Percentiles rank a stretch among this genome's conserved stretches.
phyloP scores from a whole-genome alignment of 2,329 filamentous ascomycete species.

The Cordyceps javanica region DNA sequence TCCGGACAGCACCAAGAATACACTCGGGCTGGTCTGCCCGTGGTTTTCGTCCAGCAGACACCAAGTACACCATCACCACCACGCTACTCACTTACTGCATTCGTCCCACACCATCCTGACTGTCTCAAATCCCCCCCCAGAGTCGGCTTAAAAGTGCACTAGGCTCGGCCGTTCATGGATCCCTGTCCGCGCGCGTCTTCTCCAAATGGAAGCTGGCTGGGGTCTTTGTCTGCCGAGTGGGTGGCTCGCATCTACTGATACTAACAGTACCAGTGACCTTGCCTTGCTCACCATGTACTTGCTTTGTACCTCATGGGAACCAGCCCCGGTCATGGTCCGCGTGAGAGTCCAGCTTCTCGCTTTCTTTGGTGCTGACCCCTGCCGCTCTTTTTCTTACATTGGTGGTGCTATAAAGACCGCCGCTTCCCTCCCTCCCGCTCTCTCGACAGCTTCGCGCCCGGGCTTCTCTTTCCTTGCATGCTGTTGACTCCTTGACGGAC shows the following conservation, averaged over 20 bases:
- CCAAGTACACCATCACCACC: background rate
- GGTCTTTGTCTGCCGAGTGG: no score
- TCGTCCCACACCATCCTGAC: slow-evolving; percentile 8
- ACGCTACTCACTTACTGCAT: background rate
- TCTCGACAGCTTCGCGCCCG: background rate
- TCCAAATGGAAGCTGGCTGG: background rate
- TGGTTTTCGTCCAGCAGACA: background rate
- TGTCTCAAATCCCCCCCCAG: background rate
- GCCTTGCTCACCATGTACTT: background rate
- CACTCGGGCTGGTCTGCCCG: background rate
- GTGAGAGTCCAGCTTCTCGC: background rate
- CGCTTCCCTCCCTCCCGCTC: background rate
- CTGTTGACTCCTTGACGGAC: slow-evolving; percentile 3
- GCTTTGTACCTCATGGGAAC: background rate
- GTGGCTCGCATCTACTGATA: no score
- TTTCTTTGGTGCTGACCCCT: background rate
- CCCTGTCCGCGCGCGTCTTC: slow-evolving; percentile 4
- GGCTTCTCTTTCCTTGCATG: background rate
- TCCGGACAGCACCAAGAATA: no score
- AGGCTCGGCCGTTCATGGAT: slow-evolving; percentile 1
- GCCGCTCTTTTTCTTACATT: background rate
- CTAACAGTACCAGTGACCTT: no score
- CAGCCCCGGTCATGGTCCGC: background rate
- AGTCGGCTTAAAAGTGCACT: background rate
- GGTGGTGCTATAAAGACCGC: background rate